These are phyloP conservation scores for Geotrichum phurueaensis DNA, from an alignment of 1,139 yeast genomes.

Conservation along the genomic window DNA sequence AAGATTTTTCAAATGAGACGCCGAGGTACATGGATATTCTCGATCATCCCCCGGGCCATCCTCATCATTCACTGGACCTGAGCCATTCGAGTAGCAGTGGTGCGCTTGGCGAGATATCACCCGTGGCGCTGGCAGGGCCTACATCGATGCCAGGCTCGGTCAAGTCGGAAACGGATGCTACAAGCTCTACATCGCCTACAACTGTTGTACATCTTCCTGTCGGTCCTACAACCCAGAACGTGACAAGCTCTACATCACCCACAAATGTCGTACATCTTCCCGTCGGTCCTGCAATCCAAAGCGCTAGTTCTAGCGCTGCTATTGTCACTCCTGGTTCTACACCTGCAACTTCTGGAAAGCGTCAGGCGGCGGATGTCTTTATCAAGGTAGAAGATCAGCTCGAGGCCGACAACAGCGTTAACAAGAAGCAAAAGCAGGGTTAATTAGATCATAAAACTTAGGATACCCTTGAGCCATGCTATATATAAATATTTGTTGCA, in stretches of 20 bases:
- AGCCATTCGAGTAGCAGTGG: not conserved
- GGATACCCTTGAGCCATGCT: not conserved
- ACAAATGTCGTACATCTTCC: not conserved
- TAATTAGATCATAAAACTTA: not conserved
- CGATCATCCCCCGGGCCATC: not conserved
- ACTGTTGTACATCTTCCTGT: not conserved
- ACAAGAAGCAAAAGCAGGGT: not conserved
- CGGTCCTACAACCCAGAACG: not conserved
- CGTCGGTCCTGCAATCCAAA: not conserved
- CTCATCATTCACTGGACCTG: not conserved
- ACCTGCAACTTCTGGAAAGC: not conserved
- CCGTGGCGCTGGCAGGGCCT: not conserved
- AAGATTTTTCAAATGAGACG: slow-evolving; percentile 14
- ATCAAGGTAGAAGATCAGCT: not conserved
- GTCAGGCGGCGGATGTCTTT: not conserved
- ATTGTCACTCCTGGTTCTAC: not conserved
- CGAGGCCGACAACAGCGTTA: not conserved
- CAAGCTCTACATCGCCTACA: not conserved
- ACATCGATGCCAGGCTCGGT: not conserved
- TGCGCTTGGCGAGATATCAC: not conserved
- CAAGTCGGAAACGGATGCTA: not conserved
- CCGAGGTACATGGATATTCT: slow-evolving; percentile 5
- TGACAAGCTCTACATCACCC: not conserved
- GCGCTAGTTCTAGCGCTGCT: not conserved
- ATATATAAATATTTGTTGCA: no score